phyloP scores from a whole-genome alignment of 805 yeast species.

The Lachancea sp. region DNA sequence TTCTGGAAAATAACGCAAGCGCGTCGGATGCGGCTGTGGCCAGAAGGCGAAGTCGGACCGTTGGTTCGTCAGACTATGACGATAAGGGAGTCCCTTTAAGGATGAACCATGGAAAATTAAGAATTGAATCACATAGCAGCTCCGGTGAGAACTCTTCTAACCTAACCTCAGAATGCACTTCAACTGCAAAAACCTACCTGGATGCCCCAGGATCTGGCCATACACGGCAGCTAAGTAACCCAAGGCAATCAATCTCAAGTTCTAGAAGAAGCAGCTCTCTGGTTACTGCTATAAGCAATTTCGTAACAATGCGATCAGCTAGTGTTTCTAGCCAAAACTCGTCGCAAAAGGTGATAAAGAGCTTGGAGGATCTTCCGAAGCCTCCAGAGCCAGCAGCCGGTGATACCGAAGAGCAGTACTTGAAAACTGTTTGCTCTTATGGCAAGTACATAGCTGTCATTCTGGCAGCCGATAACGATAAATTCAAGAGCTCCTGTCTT shows the following conservation, averaged over 20 bases:
- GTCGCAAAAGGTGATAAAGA: conserved; percentile 8
- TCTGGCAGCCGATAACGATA: conserved; percentile 26
- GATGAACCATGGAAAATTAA: neutral
- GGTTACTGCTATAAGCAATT: conserved; percentile 35
- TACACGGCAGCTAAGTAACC: neutral
- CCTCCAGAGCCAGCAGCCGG: conserved; percentile 27
- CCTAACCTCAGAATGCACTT: neutral
- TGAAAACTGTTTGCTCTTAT: conserved; percentile 27
- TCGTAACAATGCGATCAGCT: conserved; percentile 32
- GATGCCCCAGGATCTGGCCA: conserved; percentile 3
- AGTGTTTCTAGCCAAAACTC: conserved; percentile 16
- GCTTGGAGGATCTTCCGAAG: conserved; percentile 18
- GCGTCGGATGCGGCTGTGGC: neutral
- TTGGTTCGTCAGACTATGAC: conserved; percentile 23
- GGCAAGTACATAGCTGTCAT: conserved; percentile 30
- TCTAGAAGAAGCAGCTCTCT: conserved; percentile 35
- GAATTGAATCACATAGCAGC: conserved; percentile 9
- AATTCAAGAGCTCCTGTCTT: conserved; percentile 27
- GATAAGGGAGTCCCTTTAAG: neutral
- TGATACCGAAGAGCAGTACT: conserved; percentile 29
- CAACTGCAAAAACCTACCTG: conserved; percentile 2
- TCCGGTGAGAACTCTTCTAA: neutral
- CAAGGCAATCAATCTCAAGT: conserved; percentile 8
- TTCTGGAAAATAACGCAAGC: neutral
- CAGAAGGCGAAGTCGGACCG: conserved; percentile 31